Conservation (phyloP, 495 filamentous ascomycete genomes). For the Penicillium cosmopolitanum region DNA sequence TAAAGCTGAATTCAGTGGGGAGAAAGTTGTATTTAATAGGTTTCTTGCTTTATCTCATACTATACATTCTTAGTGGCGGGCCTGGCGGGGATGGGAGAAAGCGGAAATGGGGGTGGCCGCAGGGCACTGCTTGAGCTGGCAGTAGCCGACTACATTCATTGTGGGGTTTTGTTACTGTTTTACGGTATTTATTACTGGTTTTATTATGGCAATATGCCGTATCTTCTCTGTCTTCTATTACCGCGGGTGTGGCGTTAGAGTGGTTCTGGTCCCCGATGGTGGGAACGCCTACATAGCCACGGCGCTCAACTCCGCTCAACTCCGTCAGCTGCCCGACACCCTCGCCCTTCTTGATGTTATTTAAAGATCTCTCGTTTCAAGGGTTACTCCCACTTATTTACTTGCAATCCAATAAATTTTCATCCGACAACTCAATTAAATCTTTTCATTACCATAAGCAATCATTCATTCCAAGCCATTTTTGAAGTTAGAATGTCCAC, state of each 20-base stretch:
- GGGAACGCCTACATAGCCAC: too few species aligned
- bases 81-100: neutral
- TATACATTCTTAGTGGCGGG: constrained; percentile 1
- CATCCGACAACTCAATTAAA: neutral
- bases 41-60: neutral
- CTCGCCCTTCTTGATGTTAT: neutral
- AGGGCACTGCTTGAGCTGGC: too few species aligned
- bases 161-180: neutral
- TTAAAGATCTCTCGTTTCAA: neutral
- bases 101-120: too few species aligned
- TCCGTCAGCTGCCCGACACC: neutral
- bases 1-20: neutral
- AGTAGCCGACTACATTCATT: neutral
- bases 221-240: too few species aligned
- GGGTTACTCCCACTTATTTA: too few species aligned
- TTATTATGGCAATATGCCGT: too few species aligned
- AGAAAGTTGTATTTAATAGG: neutral
- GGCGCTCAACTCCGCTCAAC: constrained; percentile 8
- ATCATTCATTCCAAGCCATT: neutral
- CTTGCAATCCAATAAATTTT: too few species aligned
- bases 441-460: neutral
- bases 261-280: too few species aligned
- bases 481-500: neutral
- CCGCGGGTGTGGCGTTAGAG: too few species aligned
- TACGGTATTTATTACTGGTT: too few species aligned